Evolutionary conservation across 108 stramenopile genomes (phyloP), one percentile per base, ranked within the genome.

Genomic region (Cyclotella baltica): DNA sequence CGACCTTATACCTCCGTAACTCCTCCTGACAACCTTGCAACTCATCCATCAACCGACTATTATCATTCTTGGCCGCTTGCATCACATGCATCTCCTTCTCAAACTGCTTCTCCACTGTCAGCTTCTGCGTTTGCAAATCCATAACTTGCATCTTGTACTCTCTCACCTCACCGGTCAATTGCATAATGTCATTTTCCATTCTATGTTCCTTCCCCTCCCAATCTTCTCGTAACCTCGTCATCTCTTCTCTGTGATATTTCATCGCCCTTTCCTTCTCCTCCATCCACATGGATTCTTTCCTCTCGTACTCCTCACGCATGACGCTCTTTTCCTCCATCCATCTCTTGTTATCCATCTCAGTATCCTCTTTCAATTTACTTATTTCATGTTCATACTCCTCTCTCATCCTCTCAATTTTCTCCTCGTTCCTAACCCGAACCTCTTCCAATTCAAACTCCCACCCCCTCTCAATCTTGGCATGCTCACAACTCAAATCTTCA

Each of bases 61-160:
- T 20, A 10, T 52, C n/a, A 10, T 52, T n/a, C 51, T n/a, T 10
- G 4, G 19, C n/a, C 11, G 11, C 51, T n/a, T 52, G 18, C 58
- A 13, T 30, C 25, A 59, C 30, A 4, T 30, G 13, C 4, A 8
- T 30, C 58, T 30, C 58, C 58, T 13, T 30, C 30, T 33, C 6
- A n/a, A n/a, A n/a, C n/a, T n/a, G n/a, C n/a, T 57, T 57, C 55
- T 57, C 55, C 47, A 48, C n/a, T n/a, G 19, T 48, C 47, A 1
- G 9, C 55, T 57, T 28, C 18, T 25, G 22, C 6, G 22, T 25
- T 25, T 27, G 13, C 63, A 30, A 61, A 18, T 64, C 63, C 38
- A 22, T 64, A 52, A n/a, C 10, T n/a, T 52, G 18, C n/a, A 20
- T 4, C 51, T n/a, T 52, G 51, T 10, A 10, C 31, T 62, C 59